Base-by-base conservation (phyloP, 2,329 filamentous ascomycete species). In the Ophiocordyceps sinensis region DNA sequence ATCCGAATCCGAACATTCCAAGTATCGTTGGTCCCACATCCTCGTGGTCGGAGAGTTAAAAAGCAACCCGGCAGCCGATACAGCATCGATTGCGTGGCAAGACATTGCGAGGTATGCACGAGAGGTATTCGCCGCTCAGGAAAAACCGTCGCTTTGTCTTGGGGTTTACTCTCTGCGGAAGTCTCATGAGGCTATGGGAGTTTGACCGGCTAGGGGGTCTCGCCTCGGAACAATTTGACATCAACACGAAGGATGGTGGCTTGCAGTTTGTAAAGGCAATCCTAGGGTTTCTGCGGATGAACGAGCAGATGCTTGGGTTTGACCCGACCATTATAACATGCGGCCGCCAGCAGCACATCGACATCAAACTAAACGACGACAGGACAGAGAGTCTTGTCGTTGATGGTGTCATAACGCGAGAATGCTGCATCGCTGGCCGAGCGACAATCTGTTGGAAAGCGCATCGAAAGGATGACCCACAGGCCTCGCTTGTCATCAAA, bases 151-250 rank as follows among this genome's bases (percentile, higher is more conserved):
- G 61, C 15, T 70, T 67, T 45, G 58, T 65, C 38, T 49, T 67
- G 14, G 64, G 64, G 39, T 70, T 71, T 53, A 69, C 64, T 8
- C 46, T 71, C 12, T 70, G 57, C 43, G 56, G 63, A 44, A 56
- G 58, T 40, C 47, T 62, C n/a, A 67, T 71, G 58, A 57, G 61
- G 37, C 47, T 68, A 43, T 70, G 54, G 64, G 53, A 53, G 43
- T 70, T 69, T 52, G 59, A 71, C 47, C 55, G 60, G 28, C 46
- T 67, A 1, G 65, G 66, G n/a, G 63, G 57, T 9, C 61, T 69
- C 37, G 60, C 58, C 41, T 70, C 64, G 17, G 47, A 57, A 26
- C 51, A 53, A 36, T 70, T 70, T 45, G 51, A 70, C 44, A 63
- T 71, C 35, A 63, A 70, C 45, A 38, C 62, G 41, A 51, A 30